Evolutionary conservation across 371 early-diverging fungal genomes (phyloP), one percentile per base, ranked within the genome.

Genomic region (Apophysomyces trapeziformis): DNA sequence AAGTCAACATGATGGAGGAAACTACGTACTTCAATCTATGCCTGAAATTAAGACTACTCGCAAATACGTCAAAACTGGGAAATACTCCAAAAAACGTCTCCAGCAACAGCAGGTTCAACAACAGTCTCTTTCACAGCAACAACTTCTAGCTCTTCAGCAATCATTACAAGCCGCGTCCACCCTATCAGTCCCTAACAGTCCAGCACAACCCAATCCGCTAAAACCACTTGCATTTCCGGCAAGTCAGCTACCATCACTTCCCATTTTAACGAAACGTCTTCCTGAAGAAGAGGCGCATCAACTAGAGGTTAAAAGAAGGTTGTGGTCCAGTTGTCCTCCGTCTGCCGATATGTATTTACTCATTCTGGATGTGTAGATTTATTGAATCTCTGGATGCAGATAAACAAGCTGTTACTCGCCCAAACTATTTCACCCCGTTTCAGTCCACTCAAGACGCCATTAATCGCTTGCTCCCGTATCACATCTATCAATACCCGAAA

Each of bases 401-500:
- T 73, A 87, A 86, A 21, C 70, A 68, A 16, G 72, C 80, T 45
- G 87, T 85, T 2, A 70, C 71, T 5, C 63, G 65, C 11, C 83
- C 85, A 1, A 85, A 90, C 59, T 85, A 85, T 60, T 68, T 73
- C 38, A 84, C 85, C 36, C 89, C 90, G 2, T 92, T 91, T 58
- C 57, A 59, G 1, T 89, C 87, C 1, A 58, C 85, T 8, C 70
- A 83, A 47, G 92, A 92, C 72, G 87, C 82, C 1, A 77, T 91
- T 41, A 72, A 84, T 61, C 81, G 92, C 37, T 69, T 92, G 16
- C 70, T 92, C 41, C 92, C 92, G 7, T 92, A 83, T 68, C 92
- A 92, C 61, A 80, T 92, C 38, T 91, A 79, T 59, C 91, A 91
- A 70, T 87, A 89, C 65, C 90, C 89, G 1, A 78, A 85, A 13